phyloP scores from a whole-genome alignment of 2,329 filamentous ascomycete genomes.

The Plectosphaerella sp. region DNA sequence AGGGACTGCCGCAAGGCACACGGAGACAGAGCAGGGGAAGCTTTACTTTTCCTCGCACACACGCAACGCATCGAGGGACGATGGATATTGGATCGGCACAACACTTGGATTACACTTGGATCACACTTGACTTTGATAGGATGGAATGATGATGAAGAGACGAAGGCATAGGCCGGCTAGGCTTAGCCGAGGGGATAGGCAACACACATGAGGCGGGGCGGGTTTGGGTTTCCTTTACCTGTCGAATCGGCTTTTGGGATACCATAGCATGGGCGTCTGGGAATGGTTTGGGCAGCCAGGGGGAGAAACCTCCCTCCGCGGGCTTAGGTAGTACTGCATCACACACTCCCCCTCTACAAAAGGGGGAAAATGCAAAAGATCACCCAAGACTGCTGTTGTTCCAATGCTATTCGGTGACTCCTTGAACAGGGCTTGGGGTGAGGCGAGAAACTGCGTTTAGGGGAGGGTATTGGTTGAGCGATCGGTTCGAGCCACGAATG shows the following conservation, averaged over 20 bases:
- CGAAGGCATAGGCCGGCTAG: slow-evolving; percentile 7
- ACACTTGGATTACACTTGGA: slow-evolving; percentile 10
- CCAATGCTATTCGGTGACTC: no score
- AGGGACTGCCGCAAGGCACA: slow-evolving; percentile 35
- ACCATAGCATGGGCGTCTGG: slow-evolving; percentile 1
- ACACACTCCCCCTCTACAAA: no score
- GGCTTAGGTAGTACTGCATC: no score
- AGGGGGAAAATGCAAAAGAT: no score
- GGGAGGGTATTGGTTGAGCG: no score
- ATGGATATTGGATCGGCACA: not conserved
- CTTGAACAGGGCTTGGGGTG: no score
- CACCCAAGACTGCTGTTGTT: no score
- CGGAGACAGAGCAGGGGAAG: slow-evolving; percentile 4
- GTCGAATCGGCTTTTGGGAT: slow-evolving; percentile 2
- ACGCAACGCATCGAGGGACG: slow-evolving; percentile 10
- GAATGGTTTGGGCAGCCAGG: no score
- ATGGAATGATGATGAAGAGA: slow-evolving; percentile 3
- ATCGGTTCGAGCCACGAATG: no score
- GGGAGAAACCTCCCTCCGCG: no score
- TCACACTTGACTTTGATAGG: slow-evolving; percentile 4
- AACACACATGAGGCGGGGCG: slow-evolving; percentile 4
- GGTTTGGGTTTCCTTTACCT: not conserved
- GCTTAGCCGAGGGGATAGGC: slow-evolving; percentile 10
- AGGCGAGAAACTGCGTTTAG: no score
- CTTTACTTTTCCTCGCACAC: not conserved